phyloP scores from a whole-genome alignment of 2,329 filamentous ascomycete genomes.

The Colletotrichum aenigma region DNA sequence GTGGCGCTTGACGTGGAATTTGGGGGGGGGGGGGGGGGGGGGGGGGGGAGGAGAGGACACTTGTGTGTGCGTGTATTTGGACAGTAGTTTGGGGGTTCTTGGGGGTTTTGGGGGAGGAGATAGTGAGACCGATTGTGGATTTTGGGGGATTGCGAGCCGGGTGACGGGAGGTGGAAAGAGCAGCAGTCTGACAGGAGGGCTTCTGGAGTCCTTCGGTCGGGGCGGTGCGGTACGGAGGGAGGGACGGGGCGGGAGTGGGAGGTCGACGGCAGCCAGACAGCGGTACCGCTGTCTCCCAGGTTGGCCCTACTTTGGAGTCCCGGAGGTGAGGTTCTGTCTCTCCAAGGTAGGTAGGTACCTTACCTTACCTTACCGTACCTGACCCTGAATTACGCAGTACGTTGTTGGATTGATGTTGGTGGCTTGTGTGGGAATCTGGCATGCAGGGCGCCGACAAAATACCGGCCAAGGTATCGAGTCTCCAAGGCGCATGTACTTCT shows the following conservation, averaged over 20 bases:
- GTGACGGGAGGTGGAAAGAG: not conserved
- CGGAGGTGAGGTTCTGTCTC: not conserved
- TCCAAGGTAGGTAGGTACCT: too few relatives aligned
- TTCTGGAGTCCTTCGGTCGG: not conserved
- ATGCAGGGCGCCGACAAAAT: not conserved
- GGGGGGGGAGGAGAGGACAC: not conserved
- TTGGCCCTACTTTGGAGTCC: not conserved
- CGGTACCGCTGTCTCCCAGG: not conserved
- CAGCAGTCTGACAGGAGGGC: too few relatives aligned
- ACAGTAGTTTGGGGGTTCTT: not conserved
- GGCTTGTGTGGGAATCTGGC: not conserved
- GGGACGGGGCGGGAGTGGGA: not conserved
- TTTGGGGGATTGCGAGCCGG: not conserved
- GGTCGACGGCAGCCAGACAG: not conserved
- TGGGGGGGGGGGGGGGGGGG: not conserved
- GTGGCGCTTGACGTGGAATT: constrained; percentile 15
- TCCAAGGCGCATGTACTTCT: not conserved
- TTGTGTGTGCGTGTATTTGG: not conserved
- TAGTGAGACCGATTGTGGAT: not conserved
- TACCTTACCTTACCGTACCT: too few relatives aligned
- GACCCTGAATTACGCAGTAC: not conserved
- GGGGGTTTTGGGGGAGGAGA: not conserved
- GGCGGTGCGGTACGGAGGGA: not conserved
- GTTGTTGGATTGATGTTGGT: not conserved
- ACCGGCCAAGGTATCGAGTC: not conserved